Evolutionary conservation across 2,329 filamentous ascomycete genomes (phyloP), one percentile per base, ranked within the genome.

Genomic region (Huntiella decipiens): DNA sequence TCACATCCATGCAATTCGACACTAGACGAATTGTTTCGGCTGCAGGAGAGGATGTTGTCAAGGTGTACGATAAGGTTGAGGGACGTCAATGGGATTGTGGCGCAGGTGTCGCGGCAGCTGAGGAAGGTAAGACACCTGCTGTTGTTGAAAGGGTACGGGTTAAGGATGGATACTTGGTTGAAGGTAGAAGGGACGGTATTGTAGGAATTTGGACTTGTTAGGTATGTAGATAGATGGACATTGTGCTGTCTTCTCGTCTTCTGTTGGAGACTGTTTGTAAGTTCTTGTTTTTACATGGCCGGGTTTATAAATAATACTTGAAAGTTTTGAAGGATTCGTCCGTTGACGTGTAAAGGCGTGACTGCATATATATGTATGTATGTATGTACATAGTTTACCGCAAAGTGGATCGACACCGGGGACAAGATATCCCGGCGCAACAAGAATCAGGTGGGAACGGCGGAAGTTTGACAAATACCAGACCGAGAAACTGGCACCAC

Each of bases 1-100:
- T 98, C 48, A 93, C 86, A 31, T 84, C 80, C 66, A 94, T 96
- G 86, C 93, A 92, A 79, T 98, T 98, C 59, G 91, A 98, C 61
- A 66, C 75, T 11, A 78, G 87, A 44, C 77, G 87, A 43, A 98
- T 98, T 53, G 86, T 91, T 32, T 76, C 82, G 44, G 88, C 91
- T 2, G 86, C 86, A 0, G 83, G 87, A 37, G 91, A 96, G 61
- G 79, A 86, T 56, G 85, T 96, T 17, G 87, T 91, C 54, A 98
- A 98, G 65, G 82, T 98, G 50, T 98, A 96, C 64, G 91, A 98
- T 65, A 96, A 96, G 70, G 79, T 85, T 3, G 91, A 98, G 58
- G 86, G 86, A 36, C 70, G 84, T 51, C 91, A 96, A 61, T 98
- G 91, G 91, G 85, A 94, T 60, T 95, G 87, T 61, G 91, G 91